Base-by-base conservation (phyloP, 768 basidiomycete genomes). In the Omphalotus guepiniiformis region DNA sequence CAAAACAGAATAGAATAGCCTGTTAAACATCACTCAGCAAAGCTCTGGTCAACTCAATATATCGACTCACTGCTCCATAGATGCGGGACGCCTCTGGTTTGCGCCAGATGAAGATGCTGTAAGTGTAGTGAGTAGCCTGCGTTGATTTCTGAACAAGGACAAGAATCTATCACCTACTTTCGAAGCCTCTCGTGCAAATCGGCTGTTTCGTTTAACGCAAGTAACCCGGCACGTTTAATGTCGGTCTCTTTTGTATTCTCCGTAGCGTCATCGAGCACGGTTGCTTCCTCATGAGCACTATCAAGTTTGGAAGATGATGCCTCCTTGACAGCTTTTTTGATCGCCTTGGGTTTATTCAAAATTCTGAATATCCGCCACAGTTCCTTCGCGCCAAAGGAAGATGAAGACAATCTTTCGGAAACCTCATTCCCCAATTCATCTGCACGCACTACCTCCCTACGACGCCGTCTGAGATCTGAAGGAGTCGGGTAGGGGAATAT, bases 51-150 rank as follows among this genome's bases (percentile, higher is more conserved):
- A 30, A 41, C 6, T 29, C 30, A 37, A 19, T 26, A 8, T 22
- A 22, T 48, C 8, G n/a, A 35, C 74, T 53, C 56, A 83, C 83
- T 27, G 68, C 42, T 18, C 62, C 67, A 58, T 82, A 86, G 28
- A 65, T 58, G 16, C 54, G 55, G 5, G 83, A 83, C 9, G 75
- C 71, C 4, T 65, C 51, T 3, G 80, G 76, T 39, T 71, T 67
- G 22, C 82, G 74, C 84, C 85, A 85, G n/a, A 79, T 72, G 54
- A 83, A 79, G n/a, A 83, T 68, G 54, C 84, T 86, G 41, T 2
- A 21, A 21, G n/a, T 25, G 23, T 30, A 43, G 39, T 34, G 30
- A 44, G 27, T n/a, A 9, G 12, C 6, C 18, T 21, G 25, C 39
- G 21, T 23, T 57, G 41, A 53, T 36, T 19, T 30, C 23, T 25